Evolutionary conservation across 306 rosid species (phyloP), one percentile per base, ranked within the genome.

Genomic region (Abrus precatorius): DNA sequence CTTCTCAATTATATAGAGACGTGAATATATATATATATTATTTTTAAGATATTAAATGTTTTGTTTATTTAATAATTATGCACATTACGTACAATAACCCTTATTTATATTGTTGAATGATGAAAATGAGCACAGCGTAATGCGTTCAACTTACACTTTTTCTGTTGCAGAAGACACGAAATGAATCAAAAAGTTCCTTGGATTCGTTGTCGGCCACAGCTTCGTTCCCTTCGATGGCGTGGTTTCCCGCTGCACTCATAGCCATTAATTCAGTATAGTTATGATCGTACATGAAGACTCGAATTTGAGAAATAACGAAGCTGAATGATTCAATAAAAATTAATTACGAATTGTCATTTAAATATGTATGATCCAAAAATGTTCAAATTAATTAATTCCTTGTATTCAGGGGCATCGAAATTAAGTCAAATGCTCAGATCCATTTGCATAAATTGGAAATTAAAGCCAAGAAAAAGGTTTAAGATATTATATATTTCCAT

Each of bases 181-280:
- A 94, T 1, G 98, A 90, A 38, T 84, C 90, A 76, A 94, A 94
- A 75, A 94, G 89, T 52, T 92, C 90, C 79, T 75, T 92, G 63
- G 86, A 67, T 63, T 94, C 93, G 13, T 20, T 41, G 30, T 88
- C 89, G 3, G 67, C 72, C 9, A 61, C 84, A 0, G 62, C 79
- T 20, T 87, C 89, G 9, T 45, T 61, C 41, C 1, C 45, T 11
- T 89, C 90, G 3, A 74, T 57, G 3, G 84, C 43, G 5, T 44
- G 44, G 66, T 12, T 52, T 54, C 85, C 86, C 3, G 72, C 97
- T 93, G 86, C 88, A 76, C 4, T 34, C 36, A 41, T 9, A 36
- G 6, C 11, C 43, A 47, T 78, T 36, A 36, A 36, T 2, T 64
- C n/a, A 64, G 20, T 20, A 20, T 20, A 20, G 20, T 20, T 20